Evolutionary conservation across 2,329 filamentous ascomycete genomes (phyloP), one percentile per base, ranked within the genome.

Genomic region (Botrytis sinoallii): DNA sequence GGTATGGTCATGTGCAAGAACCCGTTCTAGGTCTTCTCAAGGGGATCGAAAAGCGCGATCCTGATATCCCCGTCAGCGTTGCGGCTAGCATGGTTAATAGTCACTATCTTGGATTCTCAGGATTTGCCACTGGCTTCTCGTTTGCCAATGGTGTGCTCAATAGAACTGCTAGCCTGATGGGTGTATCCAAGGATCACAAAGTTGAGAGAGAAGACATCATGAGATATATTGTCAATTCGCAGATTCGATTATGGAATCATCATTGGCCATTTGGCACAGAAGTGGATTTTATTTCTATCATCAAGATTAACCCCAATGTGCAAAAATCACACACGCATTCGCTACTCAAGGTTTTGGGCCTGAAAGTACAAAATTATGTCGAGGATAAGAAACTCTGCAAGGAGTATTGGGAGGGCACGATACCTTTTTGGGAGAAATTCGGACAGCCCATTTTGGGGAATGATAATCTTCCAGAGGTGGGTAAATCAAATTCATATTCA

Each of bases 1-100:
- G 48, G 20, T 38, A 69, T 12, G 38, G n/a, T 0, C 52, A 44
- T 44, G 20, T 69, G 4, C 25, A 69, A 44, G 67, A 70, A 59
- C 10, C 38, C 9, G 48, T 44, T 18, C 7, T 55, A 32, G 52
- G 35, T 16, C 67, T n/a, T 57, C 22, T 59, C 25, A 44, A 22
- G 8, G 48, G 35, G 2, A 6, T 29, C 8, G 25, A 42, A 32
- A 22, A 69, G 0, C 16, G 35, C 18, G 66, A 69, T 35, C 16
- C 25, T 16, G 48, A 57, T 14, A 35, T 57, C 35, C 29, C 1
- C 8, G 48, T 69, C 35, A 69, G 48, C 25, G 12, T 57, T 16
- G 66, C 46, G 40, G 66, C 66, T n/a, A 68, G 48, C 66, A 42
- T 14, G 20, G 29, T 32, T 14, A 20, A 69, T 42, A 69, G 66